phyloP scores from a whole-genome alignment of 1,284 basidiomycete genomes.

The Inonotus obliquus region DNA sequence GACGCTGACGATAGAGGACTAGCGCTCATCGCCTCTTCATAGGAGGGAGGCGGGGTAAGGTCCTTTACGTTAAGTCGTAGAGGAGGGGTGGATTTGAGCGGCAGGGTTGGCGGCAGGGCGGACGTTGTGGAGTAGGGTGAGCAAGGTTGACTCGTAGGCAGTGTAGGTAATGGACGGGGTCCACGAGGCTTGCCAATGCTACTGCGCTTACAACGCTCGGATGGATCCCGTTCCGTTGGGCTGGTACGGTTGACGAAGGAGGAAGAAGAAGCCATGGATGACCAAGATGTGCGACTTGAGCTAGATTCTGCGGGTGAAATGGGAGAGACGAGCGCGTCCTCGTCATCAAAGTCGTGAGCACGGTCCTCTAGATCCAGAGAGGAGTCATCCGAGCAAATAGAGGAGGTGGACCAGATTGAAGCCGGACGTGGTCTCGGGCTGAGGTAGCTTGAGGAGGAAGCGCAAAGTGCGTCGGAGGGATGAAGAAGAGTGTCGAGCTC shows the following conservation, averaged over 20 bases:
- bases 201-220: slow-evolving; percentile 1
- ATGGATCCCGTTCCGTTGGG: neutral
- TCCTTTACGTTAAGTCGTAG: slow-evolving; percentile 10
- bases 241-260: neutral
- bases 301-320: slow-evolving; percentile 16
- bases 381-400: slow-evolving; percentile 17
- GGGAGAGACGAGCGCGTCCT: slow-evolving; percentile 10
- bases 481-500: neutral
- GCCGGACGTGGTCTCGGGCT: slow-evolving; percentile 1
- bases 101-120: neutral
- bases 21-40: slow-evolving; percentile 13
- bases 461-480: neutral
- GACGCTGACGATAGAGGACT: neutral
- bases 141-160: slow-evolving; percentile 12
- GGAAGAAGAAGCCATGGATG: slow-evolving; percentile 8
- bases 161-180: slow-evolving; percentile 15
- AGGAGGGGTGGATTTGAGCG: slow-evolving; percentile 1
- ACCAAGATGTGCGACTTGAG: slow-evolving; percentile 11
- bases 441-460: slow-evolving; percentile 3
- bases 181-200: slow-evolving; percentile 10
- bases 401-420: slow-evolving; percentile 15
- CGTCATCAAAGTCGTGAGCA: slow-evolving; percentile 6
- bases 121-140: slow-evolving; percentile 9
- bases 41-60: slow-evolving; percentile 8
- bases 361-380: slow-evolving; percentile 8